Percentiles rank a stretch among this genome's conserved stretches.
These are phyloP conservation scores for Ogataea minuta DNA, from an alignment of 805 yeast genomes.

Conservation along the genomic window DNA sequence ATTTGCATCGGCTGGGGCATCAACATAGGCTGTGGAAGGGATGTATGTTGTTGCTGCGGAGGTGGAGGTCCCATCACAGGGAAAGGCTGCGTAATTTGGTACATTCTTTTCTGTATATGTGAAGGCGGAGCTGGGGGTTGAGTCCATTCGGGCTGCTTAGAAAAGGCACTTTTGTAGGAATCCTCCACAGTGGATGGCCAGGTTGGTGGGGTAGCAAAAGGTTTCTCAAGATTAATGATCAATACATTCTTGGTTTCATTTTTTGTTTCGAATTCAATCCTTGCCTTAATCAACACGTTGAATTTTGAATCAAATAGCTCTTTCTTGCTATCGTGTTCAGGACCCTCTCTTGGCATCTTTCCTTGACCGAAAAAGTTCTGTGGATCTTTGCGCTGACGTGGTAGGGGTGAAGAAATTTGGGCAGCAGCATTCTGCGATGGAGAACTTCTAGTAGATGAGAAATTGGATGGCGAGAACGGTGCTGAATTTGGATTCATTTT, in stretches of 20 bases:
- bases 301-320: conserved; percentile 44
- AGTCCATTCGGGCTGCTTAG: conserved; percentile 35
- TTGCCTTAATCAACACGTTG: conserved; percentile 51
- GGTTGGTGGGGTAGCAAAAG: conserved; percentile 74
- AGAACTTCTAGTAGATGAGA: conserved; percentile 19
- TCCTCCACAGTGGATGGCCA: conserved; percentile 59
- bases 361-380: conserved; percentile 38
- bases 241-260: conserved; percentile 25
- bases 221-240: conserved; percentile 51
- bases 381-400: conserved; percentile 24
- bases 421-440: conserved; percentile 14
- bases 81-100: conserved; percentile 22
- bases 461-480: conserved; percentile 52
- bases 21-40: conserved; percentile 21
- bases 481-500: conserved; percentile 71
- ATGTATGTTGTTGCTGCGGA: conserved; percentile 17
- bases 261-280: conserved; percentile 30
- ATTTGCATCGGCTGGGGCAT: conserved; percentile 22
- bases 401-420: conserved; percentile 14
- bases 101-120: conserved; percentile 21
- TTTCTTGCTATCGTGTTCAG: conserved; percentile 14
- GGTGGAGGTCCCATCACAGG: conserved; percentile 24
- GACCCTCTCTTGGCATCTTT: conserved; percentile 31
- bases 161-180: conserved; percentile 52
- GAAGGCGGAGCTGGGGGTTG: conserved; percentile 22